Conservation (phyloP, 352 stramenopile species). For the Pythium myriotylum region DNA sequence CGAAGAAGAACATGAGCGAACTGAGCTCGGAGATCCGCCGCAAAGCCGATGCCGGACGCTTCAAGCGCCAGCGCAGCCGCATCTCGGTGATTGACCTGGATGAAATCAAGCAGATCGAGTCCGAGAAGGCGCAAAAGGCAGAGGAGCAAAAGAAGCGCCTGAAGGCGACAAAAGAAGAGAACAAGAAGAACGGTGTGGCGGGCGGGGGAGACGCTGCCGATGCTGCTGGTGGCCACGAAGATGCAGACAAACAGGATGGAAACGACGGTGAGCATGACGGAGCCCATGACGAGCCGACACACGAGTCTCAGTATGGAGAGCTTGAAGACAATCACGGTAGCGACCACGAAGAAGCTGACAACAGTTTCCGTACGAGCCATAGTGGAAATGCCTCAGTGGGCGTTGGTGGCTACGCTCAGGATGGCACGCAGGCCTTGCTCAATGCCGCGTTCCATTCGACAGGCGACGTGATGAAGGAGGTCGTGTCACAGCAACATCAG, state of each 20-base stretch:
- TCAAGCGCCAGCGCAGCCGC: constrained; percentile 81
- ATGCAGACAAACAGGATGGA: constrained; percentile 1
- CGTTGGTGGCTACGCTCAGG: constrained; percentile 30
- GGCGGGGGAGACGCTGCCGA: constrained; percentile 27
- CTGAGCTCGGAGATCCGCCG: constrained; percentile 79
- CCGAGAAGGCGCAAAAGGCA: constrained; percentile 81
- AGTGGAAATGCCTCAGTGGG: constrained; percentile 22
- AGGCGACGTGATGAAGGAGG: constrained; percentile 73
- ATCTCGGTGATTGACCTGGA: constrained; percentile 91
- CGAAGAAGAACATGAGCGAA: constrained; percentile 71
- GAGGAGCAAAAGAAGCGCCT: constrained; percentile 79
- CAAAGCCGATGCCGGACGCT: constrained; percentile 78
- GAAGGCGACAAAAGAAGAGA: constrained; percentile 37
- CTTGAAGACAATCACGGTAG: constrained; percentile 23
- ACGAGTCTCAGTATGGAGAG: constrained; percentile 11
- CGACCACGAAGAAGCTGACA: too few species aligned
- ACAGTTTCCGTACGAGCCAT: constrained; percentile 1
- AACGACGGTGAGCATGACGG: constrained; percentile 4
- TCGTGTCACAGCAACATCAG: constrained; percentile 46
- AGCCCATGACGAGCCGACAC: constrained; percentile 24
- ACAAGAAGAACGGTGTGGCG: constrained; percentile 29
- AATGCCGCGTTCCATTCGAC: constrained; percentile 76
- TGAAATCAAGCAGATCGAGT: constrained; percentile 88
- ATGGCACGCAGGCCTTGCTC: constrained; percentile 69
- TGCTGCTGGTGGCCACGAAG: background rate